These are phyloP conservation scores for Sporothrix phasma DNA, from an alignment of 2,329 filamentous ascomycete species.

Conservation along the genomic window DNA sequence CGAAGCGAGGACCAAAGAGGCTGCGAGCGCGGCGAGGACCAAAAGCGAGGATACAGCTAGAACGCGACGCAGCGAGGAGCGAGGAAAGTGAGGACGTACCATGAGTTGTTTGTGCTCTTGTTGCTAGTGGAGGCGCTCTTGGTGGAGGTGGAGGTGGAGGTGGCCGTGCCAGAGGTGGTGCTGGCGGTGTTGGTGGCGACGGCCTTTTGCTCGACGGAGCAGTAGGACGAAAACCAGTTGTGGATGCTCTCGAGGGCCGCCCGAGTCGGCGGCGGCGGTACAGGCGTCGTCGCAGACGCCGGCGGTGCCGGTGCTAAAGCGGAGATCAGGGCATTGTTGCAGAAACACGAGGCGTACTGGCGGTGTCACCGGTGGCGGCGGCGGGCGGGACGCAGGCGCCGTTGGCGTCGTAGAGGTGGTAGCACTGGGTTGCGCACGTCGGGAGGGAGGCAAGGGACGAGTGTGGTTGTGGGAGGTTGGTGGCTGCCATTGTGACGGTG, in stretches of 20 bases:
- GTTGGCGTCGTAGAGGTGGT: constrained; percentile 58
- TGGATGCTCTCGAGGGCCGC: constrained; percentile 49
- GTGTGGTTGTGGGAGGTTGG: constrained; percentile 33
- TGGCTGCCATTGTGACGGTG: background rate
- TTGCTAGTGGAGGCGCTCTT: background rate
- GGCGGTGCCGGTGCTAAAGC: constrained; percentile 45
- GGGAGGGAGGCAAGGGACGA: constrained; percentile 52
- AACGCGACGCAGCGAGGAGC: background rate
- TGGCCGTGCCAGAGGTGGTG: constrained; percentile 15
- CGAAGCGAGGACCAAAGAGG: background rate
- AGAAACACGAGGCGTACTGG: constrained; percentile 64
- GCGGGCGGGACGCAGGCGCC: constrained; percentile 56
- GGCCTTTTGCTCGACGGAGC: constrained; percentile 38
- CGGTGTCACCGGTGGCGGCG: constrained; percentile 36
- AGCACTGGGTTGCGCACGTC: constrained; percentile 50
- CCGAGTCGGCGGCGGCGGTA: constrained; percentile 33
- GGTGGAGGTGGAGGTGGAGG: background rate
- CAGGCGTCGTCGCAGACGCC: constrained; percentile 56
- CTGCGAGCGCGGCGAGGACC: background rate
- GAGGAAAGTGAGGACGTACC: constrained; percentile 5
- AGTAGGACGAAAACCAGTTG: constrained; percentile 61
- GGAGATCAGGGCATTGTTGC: constrained; percentile 49
- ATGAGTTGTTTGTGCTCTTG: constrained; percentile 3
- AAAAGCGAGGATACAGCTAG: no score
- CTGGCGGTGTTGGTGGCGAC: constrained; percentile 24